Base-by-base conservation (phyloP, 129 eudicot genomes). In the Arctium minus region DNA sequence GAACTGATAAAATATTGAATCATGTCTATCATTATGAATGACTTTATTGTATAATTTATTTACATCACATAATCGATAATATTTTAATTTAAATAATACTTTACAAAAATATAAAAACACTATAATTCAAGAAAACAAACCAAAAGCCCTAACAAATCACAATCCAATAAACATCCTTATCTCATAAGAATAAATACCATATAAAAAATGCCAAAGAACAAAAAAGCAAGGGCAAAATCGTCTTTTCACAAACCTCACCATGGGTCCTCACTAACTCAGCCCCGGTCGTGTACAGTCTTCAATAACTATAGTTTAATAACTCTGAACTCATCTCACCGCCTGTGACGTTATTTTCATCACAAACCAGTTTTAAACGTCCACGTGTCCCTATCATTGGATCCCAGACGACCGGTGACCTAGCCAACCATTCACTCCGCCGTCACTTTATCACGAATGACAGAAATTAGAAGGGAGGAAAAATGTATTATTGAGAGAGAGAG, bases 141-240 rank as follows among this genome's bases (percentile, higher is more conserved):
- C 22, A 15, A 53, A 53, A 50, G 64, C 18, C 56, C 64, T 53
- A 53, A 60, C 68, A 60, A 60, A 60, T 60, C 30, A 60, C 68
- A 17, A 60, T 38, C 81, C n/a, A 79, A 69, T 42, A 79, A 79
- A 70, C 75, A 79, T 79, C 82, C 82, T 79, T 79, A 79, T 79
- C 82, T 70, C 67, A 30, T 68, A 12, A 68, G 82, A 79, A 79
- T 46, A 79, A 68, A 79, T 44, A 13, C 64, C 22, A 32, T 79
- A 68, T 79, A 79, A 68, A 78, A 33, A 79, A 13, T 30, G 35
- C 77, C 75, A 68, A 38, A 68, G n/a, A 70, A 4, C 67, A 40
- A 40, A 79, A 42, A 69, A 30, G 75, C 65, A 40, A 79, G 75
- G 82, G 82, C 67, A 79, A 29, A 40, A 39, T 17, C 4, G 82